phyloP scores from a whole-genome alignment of 108 stramenopile genomes.

The Tribonema minus region DNA sequence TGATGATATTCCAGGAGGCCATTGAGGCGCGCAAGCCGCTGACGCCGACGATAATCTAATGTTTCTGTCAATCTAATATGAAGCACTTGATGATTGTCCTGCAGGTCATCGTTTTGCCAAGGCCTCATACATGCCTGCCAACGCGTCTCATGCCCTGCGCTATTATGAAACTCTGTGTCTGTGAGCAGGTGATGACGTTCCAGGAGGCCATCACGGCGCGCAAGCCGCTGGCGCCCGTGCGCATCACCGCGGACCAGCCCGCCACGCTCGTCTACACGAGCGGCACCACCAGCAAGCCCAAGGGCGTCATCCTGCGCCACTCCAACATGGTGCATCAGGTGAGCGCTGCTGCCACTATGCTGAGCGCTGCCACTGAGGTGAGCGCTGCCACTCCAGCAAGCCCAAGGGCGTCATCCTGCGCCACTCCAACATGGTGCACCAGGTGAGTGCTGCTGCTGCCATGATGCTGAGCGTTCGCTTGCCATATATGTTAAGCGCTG shows the following conservation, averaged over 20 bases:
- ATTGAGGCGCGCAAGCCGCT: too few relatives aligned
- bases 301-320: conserved; percentile 92
- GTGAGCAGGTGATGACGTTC: conserved; percentile 27
- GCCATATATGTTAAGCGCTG: conserved; percentile 84
- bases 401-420: conserved; percentile 94
- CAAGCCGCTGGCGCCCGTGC: conserved; percentile 8
- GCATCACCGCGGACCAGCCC: conserved; percentile 54
- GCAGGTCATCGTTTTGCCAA: too few relatives aligned
- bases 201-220: conserved; percentile 9
- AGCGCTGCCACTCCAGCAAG: conserved; percentile 57
- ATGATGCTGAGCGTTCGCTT: background rate
- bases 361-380: background rate
- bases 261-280: conserved; percentile 96
- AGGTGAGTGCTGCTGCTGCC: background rate
- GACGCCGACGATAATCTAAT: too few relatives aligned
- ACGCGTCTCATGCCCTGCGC: too few relatives aligned
- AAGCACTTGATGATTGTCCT: too few relatives aligned
- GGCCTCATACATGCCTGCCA: too few relatives aligned
- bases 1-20: too few relatives aligned
- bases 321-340: conserved; percentile 62
- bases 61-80: too few relatives aligned
- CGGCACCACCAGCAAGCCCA: conserved; percentile 84
- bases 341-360: background rate
- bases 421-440: conserved; percentile 59
- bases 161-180: too few relatives aligned